Percentiles rank a stretch among this genome's conserved stretches.
phyloP scores from a whole-genome alignment of 192 early-diverging fungal species.

The Backusella circina region DNA sequence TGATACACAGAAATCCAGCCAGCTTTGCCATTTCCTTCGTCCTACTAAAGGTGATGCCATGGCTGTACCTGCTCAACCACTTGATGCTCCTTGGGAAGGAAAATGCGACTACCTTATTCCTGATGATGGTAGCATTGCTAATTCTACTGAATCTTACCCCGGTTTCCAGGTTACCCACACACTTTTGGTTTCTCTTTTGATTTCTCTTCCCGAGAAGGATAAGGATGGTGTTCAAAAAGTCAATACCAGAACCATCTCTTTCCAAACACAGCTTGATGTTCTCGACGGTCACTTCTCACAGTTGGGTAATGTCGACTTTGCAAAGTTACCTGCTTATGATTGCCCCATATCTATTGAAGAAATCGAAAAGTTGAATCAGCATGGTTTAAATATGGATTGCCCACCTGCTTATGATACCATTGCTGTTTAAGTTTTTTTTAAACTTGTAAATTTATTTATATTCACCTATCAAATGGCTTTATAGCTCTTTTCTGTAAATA shows the following conservation, averaged over 20 bases:
- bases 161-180: background rate
- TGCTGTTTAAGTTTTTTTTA: background rate
- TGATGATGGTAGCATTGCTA: background rate
- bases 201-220: background rate
- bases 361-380: background rate
- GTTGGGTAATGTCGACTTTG: background rate
- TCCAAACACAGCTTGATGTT: background rate
- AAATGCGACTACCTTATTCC: background rate
- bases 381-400: background rate
- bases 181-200: background rate
- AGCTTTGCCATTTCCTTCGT: background rate
- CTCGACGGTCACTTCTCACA: background rate
- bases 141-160: background rate
- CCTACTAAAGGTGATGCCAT: background rate
- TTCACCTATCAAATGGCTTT: background rate
- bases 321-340: background rate
- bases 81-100: background rate
- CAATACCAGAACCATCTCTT: background rate
- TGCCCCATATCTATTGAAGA: background rate
- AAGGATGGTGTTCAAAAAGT: background rate
- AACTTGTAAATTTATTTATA: background rate
- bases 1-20: background rate
- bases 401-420: constrained; percentile 3
- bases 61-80: background rate
- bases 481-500: background rate